Conservation (phyloP, 2,329 filamentous ascomycete species). For the Aschersonia sp. region DNA sequence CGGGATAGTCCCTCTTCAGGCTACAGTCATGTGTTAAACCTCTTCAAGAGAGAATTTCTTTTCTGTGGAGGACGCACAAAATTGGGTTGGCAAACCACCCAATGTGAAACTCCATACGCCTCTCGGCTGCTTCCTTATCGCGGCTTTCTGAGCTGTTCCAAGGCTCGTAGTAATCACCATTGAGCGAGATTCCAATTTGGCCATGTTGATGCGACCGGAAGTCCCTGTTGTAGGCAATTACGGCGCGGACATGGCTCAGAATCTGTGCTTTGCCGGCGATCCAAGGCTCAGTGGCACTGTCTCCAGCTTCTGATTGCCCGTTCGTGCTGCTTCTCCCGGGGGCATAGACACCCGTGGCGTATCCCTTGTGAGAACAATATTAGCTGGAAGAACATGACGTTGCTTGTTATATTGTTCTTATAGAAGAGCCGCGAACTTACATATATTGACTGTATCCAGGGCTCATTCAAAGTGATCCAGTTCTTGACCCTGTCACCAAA, state of each 20-base stretch:
- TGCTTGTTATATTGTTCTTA: too few species aligned
- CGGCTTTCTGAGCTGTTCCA: constrained; percentile 12
- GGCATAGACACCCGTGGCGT: constrained; percentile 18
- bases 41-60: not conserved
- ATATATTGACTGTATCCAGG: constrained; percentile 21
- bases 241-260: constrained; percentile 19
- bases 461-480: constrained; percentile 27
- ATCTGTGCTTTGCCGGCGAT: constrained; percentile 20
- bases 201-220: constrained; percentile 15
- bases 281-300: constrained; percentile 22
- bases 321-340: constrained; percentile 14
- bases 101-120: constrained; percentile 22
- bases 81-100: constrained; percentile 25
- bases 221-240: constrained; percentile 16
- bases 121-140: constrained; percentile 17
- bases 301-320: constrained; percentile 6
- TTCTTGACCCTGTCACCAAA: constrained; percentile 25
- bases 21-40: constrained; percentile 1
- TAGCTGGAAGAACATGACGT: not conserved
- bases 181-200: constrained; percentile 19
- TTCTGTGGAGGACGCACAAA: constrained; percentile 12
- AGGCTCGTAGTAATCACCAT: constrained; percentile 23
- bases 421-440: constrained; percentile 6
- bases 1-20: constrained; percentile 17
- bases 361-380: constrained; percentile 10